Conservation (phyloP, 2,329 filamentous ascomycete species). For the Colletotrichum sp. region DNA sequence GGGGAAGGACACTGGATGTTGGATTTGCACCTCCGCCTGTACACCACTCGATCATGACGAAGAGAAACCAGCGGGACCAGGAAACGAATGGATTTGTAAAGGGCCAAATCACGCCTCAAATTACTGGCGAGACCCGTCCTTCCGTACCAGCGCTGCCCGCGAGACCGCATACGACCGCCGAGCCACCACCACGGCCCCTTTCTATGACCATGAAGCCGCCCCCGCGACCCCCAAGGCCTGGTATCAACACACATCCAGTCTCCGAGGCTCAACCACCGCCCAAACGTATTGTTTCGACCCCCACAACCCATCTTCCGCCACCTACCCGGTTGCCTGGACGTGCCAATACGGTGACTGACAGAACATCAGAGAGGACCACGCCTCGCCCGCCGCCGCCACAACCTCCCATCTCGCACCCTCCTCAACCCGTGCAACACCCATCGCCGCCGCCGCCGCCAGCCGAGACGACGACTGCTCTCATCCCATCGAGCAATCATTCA, state of each 20-base stretch:
- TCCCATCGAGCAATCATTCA: conserved; percentile 34
- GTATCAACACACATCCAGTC: conserved; percentile 28
- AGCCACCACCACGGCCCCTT: conserved; percentile 32
- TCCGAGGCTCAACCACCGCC: conserved; percentile 27
- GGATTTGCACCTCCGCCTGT: conserved; percentile 58
- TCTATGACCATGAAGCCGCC: conserved; percentile 41
- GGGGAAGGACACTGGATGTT: conserved; percentile 36
- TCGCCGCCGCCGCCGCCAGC: conserved; percentile 28
- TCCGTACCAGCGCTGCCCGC: conserved; percentile 50
- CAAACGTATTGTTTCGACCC: conserved; percentile 26
- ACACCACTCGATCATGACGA: conserved; percentile 52
- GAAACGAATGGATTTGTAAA: conserved; percentile 45
- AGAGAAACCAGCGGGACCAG: conserved; percentile 48
- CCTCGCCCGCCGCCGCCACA: conserved; percentile 20
- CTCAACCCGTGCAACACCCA: conserved; percentile 1
- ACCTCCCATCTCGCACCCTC: neutral
- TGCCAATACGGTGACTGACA: conserved; percentile 46
- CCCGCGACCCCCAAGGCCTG: conserved; percentile 47
- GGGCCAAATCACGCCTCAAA: conserved; percentile 42
- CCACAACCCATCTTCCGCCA: conserved; percentile 21
- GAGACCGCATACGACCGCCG: conserved; percentile 45
- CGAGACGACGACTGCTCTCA: conserved; percentile 44
- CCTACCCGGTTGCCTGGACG: conserved; percentile 31
- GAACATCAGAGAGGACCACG: conserved; percentile 43
- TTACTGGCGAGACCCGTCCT: conserved; percentile 44